A percentile compares a stretch with the other conserved stretches of the same genome.
phyloP scores from a whole-genome alignment of 2,329 filamentous ascomycete genomes.

The Corniculantispora saksenae region DNA sequence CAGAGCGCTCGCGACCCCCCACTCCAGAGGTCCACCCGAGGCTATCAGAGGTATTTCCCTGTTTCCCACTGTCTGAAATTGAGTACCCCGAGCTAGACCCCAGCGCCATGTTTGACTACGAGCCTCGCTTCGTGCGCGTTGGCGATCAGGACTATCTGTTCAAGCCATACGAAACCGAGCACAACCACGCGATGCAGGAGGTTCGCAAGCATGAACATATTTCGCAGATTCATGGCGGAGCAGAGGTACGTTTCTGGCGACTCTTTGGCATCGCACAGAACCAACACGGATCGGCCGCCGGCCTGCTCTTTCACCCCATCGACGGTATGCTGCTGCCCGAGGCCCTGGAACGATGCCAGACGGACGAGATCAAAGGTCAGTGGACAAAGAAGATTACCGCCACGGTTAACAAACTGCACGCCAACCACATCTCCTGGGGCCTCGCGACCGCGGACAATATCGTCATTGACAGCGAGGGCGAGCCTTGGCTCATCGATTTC shows the following conservation, averaged over 20 bases:
- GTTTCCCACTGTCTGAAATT: not conserved
- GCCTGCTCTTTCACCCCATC: not conserved
- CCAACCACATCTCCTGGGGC: not conserved
- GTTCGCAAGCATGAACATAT: not conserved
- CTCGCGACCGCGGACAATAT: not conserved
- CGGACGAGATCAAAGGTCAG: not conserved
- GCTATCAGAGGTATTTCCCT: not conserved
- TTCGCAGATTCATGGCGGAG: too few species aligned
- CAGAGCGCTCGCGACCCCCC: not conserved
- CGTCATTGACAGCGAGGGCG: not conserved
- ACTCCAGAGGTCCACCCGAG: not conserved
- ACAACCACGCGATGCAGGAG: not conserved
- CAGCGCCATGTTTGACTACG: not conserved
- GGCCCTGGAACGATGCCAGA: not conserved
- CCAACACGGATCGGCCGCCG: not conserved
- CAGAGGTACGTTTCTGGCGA: not conserved
- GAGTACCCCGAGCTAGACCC: not conserved
- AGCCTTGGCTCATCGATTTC: not conserved
- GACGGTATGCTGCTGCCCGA: not conserved
- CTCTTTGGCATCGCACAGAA: not conserved
- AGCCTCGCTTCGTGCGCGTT: not conserved
- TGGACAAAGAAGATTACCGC: not conserved
- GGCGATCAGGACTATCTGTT: not conserved
- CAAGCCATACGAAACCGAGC: not conserved
- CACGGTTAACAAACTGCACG: not conserved